Conservation (phyloP, 2,329 filamentous ascomycete species). For the Penicillium sp. region DNA sequence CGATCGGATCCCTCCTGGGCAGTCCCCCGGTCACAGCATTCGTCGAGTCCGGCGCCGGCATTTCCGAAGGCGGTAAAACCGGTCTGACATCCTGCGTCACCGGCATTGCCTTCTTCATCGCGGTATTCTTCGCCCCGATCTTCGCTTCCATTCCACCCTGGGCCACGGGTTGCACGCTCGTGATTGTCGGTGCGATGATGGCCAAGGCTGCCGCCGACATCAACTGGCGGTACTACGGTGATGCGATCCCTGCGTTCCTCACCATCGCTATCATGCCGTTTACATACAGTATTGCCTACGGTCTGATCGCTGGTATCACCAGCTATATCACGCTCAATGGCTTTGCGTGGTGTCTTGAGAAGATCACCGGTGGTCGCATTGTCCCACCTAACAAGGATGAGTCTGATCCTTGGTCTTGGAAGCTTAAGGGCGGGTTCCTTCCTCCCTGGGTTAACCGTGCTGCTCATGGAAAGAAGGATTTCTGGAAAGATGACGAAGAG, state of each 20-base stretch:
- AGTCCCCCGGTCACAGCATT: constrained; percentile 76
- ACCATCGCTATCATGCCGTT: constrained; percentile 82
- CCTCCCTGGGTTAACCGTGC: constrained; percentile 64
- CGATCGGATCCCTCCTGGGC: constrained; percentile 69
- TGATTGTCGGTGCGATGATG: constrained; percentile 86
- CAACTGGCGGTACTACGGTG: constrained; percentile 80
- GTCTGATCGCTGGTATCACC: constrained; percentile 70
- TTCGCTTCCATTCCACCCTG: constrained; percentile 82
- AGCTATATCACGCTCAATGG: constrained; percentile 70
- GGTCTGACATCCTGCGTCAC: constrained; percentile 72
- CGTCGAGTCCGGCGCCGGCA: constrained; percentile 81
- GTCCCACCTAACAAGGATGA: constrained; percentile 65
- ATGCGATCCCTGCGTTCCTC: constrained; percentile 74
- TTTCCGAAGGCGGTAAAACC: constrained; percentile 76
- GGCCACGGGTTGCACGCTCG: constrained; percentile 79
- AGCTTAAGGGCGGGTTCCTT: constrained; percentile 63
- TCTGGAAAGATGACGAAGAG: constrained; percentile 49
- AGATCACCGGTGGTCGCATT: constrained; percentile 58
- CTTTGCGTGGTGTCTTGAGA: constrained; percentile 59
- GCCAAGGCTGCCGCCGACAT: constrained; percentile 67
- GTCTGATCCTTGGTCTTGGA: constrained; percentile 74
- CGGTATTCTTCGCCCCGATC: constrained; percentile 81
- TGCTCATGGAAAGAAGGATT: constrained; percentile 59
- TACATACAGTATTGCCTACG: constrained; percentile 80
- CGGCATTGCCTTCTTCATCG: constrained; percentile 75